These are phyloP conservation scores for Plasmodium knowlesi DNA, from an alignment of 169 alveolate species.

Conservation along the genomic window DNA sequence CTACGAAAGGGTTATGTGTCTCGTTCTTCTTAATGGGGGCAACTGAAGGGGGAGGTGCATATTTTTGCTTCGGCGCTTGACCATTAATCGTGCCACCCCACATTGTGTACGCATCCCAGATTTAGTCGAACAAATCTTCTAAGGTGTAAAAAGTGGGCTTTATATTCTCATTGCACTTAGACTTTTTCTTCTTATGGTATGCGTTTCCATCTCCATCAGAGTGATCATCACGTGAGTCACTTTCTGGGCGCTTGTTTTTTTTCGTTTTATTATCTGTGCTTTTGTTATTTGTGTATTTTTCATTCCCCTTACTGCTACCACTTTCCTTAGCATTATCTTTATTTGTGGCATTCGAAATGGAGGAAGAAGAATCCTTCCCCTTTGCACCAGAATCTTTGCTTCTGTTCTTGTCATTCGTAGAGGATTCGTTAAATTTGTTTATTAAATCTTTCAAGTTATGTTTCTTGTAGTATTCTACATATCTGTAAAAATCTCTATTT, in stretches of 20 bases:
- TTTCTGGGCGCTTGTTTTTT: slow-evolving; percentile 23
- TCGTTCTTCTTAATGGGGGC: not conserved
- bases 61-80: not conserved
- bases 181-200: slow-evolving; percentile 20
- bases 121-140: slow-evolving; percentile 17
- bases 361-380: not conserved
- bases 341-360: not conserved
- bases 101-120: not conserved
- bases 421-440: not conserved
- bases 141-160: slow-evolving; percentile 46
- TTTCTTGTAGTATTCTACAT: slow-evolving; percentile 47
- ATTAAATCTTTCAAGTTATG: slow-evolving; percentile 29
- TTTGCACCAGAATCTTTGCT: not conserved
- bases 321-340: not conserved
- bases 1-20: not conserved
- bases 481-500: slow-evolving; percentile 26
- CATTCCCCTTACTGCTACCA: not conserved
- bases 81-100: not conserved
- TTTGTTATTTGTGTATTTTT: not conserved
- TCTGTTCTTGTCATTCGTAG: not conserved
- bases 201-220: not conserved
- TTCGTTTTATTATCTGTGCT: not conserved
- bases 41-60: not conserved
- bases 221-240: not conserved
- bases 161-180: not conserved